Conservation (phyloP, 2,329 filamentous ascomycete species). For the Ceratocystiopsis brevicomis region DNA sequence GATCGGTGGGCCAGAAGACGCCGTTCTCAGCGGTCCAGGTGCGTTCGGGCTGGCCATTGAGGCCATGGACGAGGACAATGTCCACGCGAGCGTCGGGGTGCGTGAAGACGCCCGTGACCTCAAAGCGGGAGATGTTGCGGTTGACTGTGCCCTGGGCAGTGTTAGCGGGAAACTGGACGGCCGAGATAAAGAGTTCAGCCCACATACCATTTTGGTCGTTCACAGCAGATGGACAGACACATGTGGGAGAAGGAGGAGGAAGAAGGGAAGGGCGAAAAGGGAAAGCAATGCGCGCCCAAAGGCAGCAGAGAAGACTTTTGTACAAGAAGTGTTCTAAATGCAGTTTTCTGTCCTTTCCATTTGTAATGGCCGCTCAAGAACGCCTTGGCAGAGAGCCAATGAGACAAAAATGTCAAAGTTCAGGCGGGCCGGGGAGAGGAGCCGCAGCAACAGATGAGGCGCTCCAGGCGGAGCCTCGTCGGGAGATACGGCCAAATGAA, state of each 20-base stretch:
- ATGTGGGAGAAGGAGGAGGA: not conserved
- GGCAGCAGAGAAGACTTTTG: not conserved
- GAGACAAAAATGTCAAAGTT: no score
- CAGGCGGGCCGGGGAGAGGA: no score
- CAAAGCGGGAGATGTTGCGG: conserved; percentile 21
- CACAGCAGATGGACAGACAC: not conserved
- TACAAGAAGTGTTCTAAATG: no score
- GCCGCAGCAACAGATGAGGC: no score
- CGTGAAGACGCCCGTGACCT: conserved; percentile 38
- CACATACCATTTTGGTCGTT: conserved; percentile 2
- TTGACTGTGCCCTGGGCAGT: conserved; percentile 1
- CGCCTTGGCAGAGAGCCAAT: no score
- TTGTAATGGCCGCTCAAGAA: no score
- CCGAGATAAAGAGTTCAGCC: no score
- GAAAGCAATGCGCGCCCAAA: not conserved
- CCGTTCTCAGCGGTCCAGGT: conserved; percentile 41
- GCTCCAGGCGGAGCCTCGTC: no score
- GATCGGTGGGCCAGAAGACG: conserved; percentile 50
- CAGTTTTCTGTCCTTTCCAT: not conserved
- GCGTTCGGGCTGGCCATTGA: conserved; percentile 44
- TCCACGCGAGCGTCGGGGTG: conserved; percentile 41
- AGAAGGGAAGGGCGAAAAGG: not conserved
- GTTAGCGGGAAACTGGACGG: not conserved
- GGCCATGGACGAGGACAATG: conserved; percentile 53
- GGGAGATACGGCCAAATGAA: no score